phyloP scores from a whole-genome alignment of 345 rosid genomes.

The Trapa incisa region DNA sequence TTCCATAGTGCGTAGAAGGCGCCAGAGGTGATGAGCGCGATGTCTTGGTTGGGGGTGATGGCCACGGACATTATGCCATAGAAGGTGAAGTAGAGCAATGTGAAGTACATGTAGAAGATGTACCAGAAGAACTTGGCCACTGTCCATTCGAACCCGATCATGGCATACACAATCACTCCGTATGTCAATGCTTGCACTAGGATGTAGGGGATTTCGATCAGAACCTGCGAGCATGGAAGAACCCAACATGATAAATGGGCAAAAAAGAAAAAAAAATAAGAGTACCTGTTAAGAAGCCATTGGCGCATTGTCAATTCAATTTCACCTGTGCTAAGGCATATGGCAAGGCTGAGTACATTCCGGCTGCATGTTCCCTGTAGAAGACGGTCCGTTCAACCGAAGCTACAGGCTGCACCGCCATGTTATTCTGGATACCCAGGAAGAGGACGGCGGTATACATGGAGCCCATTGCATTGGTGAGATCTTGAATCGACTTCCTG shows the following conservation, averaged over 20 bases:
- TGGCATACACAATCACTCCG: conserved; percentile 30
- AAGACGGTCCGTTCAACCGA: conserved; percentile 31
- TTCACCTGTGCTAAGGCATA: conserved; percentile 31
- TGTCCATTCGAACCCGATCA: conserved; percentile 38
- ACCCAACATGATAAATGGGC: not conserved
- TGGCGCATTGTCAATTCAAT: not conserved
- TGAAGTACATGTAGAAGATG: conserved; percentile 27
- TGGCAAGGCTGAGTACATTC: conserved; percentile 34
- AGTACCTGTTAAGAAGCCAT: too few relatives aligned
- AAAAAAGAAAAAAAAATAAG: not conserved
- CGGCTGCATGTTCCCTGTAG: conserved; percentile 32
- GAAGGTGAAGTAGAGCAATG: conserved; percentile 47
- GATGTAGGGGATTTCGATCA: conserved; percentile 32
- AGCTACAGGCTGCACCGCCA: conserved; percentile 23
- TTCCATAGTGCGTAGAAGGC: conserved; percentile 32
- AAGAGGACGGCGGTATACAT: conserved; percentile 26
- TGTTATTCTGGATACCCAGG: conserved; percentile 25
- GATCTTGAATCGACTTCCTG: conserved; percentile 20
- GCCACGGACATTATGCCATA: conserved; percentile 47
- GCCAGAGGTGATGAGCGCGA: conserved; percentile 32
- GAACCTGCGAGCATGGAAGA: conserved; percentile 16
- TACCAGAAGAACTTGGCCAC: conserved; percentile 35
- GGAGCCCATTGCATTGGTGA: conserved; percentile 25
- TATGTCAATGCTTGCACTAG: conserved; percentile 26
- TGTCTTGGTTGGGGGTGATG: conserved; percentile 36